These are phyloP conservation scores for Cryptococcus sp. DNA, from an alignment of 1,284 basidiomycete genomes.

Conservation along the genomic window DNA sequence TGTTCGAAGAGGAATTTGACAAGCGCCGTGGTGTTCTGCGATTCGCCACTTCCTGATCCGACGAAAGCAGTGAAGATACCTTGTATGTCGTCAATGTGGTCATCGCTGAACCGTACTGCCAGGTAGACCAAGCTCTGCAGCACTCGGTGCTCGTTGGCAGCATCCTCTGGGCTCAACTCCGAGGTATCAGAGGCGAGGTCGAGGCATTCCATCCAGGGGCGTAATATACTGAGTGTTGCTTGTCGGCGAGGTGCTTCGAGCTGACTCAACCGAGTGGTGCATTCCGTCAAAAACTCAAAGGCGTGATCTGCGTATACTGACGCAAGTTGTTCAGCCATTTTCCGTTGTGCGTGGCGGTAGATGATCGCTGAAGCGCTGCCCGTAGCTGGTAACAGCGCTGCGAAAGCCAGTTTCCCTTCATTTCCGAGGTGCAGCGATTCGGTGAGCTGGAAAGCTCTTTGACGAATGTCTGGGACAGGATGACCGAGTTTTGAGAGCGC, in stretches of 20 bases:
- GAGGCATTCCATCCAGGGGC: constrained; percentile 77
- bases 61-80: constrained; percentile 72
- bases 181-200: constrained; percentile 55
- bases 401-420: constrained; percentile 51
- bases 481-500: constrained; percentile 85
- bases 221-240: constrained; percentile 68
- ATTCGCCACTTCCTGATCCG: constrained; percentile 17
- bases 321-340: constrained; percentile 76
- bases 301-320: constrained; percentile 75
- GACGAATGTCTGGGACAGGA: constrained; percentile 66
- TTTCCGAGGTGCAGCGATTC: constrained; percentile 65
- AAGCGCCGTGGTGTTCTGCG: constrained; percentile 71
- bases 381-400: constrained; percentile 73
- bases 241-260: constrained; percentile 61
- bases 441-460: constrained; percentile 77
- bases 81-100: constrained; percentile 79
- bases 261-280: constrained; percentile 71
- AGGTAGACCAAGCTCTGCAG: constrained; percentile 84
- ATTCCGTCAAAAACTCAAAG: constrained; percentile 68
- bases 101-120: constrained; percentile 75
- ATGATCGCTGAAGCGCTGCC: constrained; percentile 73
- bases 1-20: constrained; percentile 85
- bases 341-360: constrained; percentile 77
- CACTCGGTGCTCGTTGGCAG: constrained; percentile 63
- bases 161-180: constrained; percentile 33